Evolutionary conservation across 331 rosid genomes (phyloP).

Genomic region (Malus hybrid): DNA sequence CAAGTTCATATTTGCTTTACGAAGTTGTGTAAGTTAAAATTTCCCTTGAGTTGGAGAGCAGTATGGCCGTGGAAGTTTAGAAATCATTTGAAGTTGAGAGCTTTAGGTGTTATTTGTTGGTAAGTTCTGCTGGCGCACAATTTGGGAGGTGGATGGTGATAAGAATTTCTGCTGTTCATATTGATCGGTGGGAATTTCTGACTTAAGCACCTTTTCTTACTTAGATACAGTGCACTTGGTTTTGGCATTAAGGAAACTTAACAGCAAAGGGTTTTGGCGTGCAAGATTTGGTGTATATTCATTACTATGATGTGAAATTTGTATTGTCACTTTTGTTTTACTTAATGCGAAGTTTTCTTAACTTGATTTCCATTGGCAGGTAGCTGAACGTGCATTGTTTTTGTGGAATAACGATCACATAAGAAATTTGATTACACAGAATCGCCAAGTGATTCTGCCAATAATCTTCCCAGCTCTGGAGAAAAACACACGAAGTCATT

Average conservation of each 20-base stretch:
- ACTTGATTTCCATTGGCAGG: constrained; percentile 32
- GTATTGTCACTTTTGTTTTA: not conserved
- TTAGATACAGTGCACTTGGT: not conserved
- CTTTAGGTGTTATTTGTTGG: not conserved
- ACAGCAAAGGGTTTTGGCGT: not conserved
- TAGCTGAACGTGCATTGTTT: constrained; percentile 72
- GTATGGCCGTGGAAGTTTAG: too few relatives aligned
- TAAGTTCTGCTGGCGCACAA: not conserved
- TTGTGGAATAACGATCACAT: constrained; percentile 77
- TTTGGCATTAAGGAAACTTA: not conserved
- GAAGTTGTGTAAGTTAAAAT: too few relatives aligned
- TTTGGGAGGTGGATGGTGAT: not conserved
- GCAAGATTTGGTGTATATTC: not conserved
- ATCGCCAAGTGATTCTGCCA: constrained; percentile 53
- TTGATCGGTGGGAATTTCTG: not conserved
- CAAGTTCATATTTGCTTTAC: not conserved
- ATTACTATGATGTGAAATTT: not conserved
- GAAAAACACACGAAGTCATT: constrained; percentile 49
- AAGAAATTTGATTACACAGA: constrained; percentile 56
- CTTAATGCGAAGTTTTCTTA: not conserved
- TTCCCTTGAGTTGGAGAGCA: too few relatives aligned
- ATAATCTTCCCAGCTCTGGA: constrained; percentile 63
- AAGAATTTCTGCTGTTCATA: not conserved
- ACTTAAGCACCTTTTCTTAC: not conserved
- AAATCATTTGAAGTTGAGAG: not conserved